Percentiles rank a stretch among this genome's conserved stretches.
Conservation (phyloP, 192 early-diverging fungal genomes). For the Jimgerdemannia lactiflua region DNA sequence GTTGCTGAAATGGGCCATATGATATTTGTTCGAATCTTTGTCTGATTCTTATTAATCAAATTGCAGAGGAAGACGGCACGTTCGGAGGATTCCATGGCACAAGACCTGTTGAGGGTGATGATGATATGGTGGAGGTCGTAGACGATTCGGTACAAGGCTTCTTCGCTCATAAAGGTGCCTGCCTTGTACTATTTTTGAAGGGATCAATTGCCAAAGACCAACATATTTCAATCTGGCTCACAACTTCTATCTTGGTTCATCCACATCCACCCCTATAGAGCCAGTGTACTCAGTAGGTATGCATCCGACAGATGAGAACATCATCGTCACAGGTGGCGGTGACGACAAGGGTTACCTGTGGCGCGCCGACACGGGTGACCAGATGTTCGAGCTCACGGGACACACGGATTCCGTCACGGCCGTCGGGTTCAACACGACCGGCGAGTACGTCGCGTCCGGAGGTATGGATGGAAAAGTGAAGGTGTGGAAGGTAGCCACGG, state of each 20-base stretch:
- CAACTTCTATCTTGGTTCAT: background rate
- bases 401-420: conserved; percentile 88
- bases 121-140: conserved; percentile 56
- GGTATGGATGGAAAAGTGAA: conserved; percentile 95
- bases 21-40: conserved; percentile 19
- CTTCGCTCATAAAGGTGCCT: conserved; percentile 75
- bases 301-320: conserved; percentile 65
- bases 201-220: background rate
- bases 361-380: conserved; percentile 79
- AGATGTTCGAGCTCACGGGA: conserved; percentile 63
- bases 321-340: conserved; percentile 84
- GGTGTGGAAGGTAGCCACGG: conserved; percentile 64
- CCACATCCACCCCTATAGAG: conserved; percentile 40
- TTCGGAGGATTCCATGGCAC: conserved; percentile 38
- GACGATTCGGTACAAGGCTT: conserved; percentile 94
- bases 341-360: conserved; percentile 93
- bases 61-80: conserved; percentile 27
- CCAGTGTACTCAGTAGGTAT: conserved; percentile 85
- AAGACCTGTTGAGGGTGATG: conserved; percentile 46
- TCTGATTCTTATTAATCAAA: conserved; percentile 39
- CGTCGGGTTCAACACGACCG: conserved; percentile 80
- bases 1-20: background rate
- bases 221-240: background rate
- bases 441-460: conserved; percentile 81
- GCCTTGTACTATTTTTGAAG: background rate